These are phyloP conservation scores for Dendrostoma leiphaemia DNA, from an alignment of 2,329 filamentous ascomycete genomes.

Conservation along the genomic window DNA sequence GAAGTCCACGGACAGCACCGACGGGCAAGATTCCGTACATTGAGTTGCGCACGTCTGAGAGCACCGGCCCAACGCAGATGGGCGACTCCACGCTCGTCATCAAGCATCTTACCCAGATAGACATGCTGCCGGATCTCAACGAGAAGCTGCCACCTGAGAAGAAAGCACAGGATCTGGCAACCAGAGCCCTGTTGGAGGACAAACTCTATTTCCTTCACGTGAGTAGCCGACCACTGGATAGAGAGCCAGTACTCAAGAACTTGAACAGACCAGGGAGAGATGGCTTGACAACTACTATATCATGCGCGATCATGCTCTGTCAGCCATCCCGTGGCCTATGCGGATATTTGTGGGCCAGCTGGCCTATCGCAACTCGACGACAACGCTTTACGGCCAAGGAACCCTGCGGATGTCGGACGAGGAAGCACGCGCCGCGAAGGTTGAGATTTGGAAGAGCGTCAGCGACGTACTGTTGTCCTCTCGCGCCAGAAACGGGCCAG, in stretches of 20 bases:
- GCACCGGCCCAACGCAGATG: constrained; percentile 26
- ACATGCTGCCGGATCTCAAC: constrained; percentile 48
- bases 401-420: constrained; percentile 47
- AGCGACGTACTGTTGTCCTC: constrained; percentile 37
- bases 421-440: constrained; percentile 44
- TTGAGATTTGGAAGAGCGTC: constrained; percentile 54
- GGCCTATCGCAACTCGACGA: constrained; percentile 39
- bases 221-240: constrained; percentile 8
- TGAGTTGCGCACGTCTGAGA: constrained; percentile 20
- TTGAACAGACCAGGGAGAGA: constrained; percentile 43
- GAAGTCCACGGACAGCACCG: constrained; percentile 45
- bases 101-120: constrained; percentile 38
- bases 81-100: constrained; percentile 57
- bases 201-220: constrained; percentile 58
- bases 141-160: constrained; percentile 34
- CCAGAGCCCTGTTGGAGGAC: constrained; percentile 58
- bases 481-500: constrained; percentile 28
- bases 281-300: constrained; percentile 59
- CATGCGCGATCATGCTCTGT: constrained; percentile 53
- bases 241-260: neutral
- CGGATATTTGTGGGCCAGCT: constrained; percentile 50
- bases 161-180: constrained; percentile 46
- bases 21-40: constrained; percentile 62
- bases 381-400: constrained; percentile 55
- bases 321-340: constrained; percentile 48